Evolutionary conservation across 208 protist species (phyloP).

Genomic region (Crithidia thermophila): DNA sequence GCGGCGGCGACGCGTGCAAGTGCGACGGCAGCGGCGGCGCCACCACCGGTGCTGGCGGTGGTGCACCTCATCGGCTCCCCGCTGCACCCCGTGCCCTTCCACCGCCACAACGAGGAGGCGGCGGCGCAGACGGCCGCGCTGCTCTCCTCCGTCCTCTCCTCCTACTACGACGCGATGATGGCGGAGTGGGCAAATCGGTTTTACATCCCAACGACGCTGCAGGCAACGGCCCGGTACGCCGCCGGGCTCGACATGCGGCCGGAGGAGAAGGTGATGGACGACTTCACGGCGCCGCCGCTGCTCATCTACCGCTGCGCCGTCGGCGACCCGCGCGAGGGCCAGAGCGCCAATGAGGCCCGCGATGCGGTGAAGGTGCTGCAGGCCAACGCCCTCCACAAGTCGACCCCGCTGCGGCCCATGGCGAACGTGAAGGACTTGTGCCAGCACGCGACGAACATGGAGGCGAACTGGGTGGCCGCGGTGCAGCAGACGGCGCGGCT

Average conservation of each 20-base stretch:
- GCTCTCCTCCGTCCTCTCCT: constrained; percentile 80
- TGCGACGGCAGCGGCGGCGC: constrained; percentile 20
- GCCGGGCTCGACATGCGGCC: constrained; percentile 70
- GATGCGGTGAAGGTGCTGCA: constrained; percentile 64
- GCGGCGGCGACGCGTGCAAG: constrained; percentile 1
- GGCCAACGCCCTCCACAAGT: constrained; percentile 44
- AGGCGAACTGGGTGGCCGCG: constrained; percentile 76
- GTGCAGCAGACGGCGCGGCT: constrained; percentile 67
- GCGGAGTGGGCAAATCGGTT: constrained; percentile 88
- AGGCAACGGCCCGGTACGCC: constrained; percentile 63
- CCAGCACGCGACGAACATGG: constrained; percentile 69
- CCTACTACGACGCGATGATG: constrained; percentile 84
- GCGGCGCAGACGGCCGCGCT: constrained; percentile 68
- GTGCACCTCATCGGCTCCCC: constrained; percentile 84
- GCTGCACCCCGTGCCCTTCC: constrained; percentile 78
- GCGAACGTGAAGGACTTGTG: constrained; percentile 67
- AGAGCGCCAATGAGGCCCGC: constrained; percentile 59
- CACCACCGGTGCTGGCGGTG: constrained; percentile 49
- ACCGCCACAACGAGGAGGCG: constrained; percentile 77
- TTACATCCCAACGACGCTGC: constrained; percentile 68
- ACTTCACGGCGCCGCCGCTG: constrained; percentile 66
- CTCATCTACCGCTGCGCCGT: constrained; percentile 68
- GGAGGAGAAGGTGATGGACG: constrained; percentile 79
- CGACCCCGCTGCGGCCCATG: constrained; percentile 48
- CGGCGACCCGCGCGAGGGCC: constrained; percentile 44